phyloP scores from a whole-genome alignment of 129 eudicot species.

The carrot (Daucus carota) region DNA sequence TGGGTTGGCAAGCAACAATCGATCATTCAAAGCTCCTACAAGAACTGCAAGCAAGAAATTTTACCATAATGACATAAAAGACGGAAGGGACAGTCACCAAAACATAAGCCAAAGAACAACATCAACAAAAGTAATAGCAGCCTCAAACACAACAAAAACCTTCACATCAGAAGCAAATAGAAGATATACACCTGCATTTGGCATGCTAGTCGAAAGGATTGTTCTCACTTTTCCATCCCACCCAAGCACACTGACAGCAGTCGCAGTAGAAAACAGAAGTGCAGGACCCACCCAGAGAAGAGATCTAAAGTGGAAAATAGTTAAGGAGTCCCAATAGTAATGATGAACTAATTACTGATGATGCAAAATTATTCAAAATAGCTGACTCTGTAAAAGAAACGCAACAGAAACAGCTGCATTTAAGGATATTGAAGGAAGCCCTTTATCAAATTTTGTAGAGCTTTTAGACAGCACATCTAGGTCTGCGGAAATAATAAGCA shows the following conservation, averaged over 20 bases:
- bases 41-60: slow-evolving; percentile 45
- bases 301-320: slow-evolving; percentile 69
- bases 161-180: slow-evolving; percentile 3
- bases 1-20: slow-evolving; percentile 81
- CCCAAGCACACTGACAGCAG: slow-evolving; percentile 83
- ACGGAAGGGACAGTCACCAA: slow-evolving; percentile 7
- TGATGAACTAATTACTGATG: slow-evolving; percentile 2
- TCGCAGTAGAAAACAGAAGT: slow-evolving; percentile 86
- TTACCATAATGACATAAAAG: slow-evolving; percentile 20
- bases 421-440: slow-evolving; percentile 97
- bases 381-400: slow-evolving; percentile 7
- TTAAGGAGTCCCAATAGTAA: slow-evolving; percentile 37
- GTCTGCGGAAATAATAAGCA: slow-evolving; percentile 87
- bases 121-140: not conserved
- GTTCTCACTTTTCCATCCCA: slow-evolving; percentile 99
- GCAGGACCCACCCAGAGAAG: slow-evolving; percentile 99
- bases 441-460: slow-evolving; percentile 76
- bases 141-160: not conserved
- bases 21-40: slow-evolving; percentile 84
- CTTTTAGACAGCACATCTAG: slow-evolving; percentile 65
- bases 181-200: slow-evolving; percentile 71
- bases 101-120: slow-evolving; percentile 9
- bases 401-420: slow-evolving; percentile 7
- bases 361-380: not conserved
- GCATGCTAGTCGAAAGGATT: slow-evolving; percentile 75